Evolutionary conservation across 108 stramenopile species (phyloP), one percentile per base, ranked within the genome.

Genomic region (Fragilaria radians): DNA sequence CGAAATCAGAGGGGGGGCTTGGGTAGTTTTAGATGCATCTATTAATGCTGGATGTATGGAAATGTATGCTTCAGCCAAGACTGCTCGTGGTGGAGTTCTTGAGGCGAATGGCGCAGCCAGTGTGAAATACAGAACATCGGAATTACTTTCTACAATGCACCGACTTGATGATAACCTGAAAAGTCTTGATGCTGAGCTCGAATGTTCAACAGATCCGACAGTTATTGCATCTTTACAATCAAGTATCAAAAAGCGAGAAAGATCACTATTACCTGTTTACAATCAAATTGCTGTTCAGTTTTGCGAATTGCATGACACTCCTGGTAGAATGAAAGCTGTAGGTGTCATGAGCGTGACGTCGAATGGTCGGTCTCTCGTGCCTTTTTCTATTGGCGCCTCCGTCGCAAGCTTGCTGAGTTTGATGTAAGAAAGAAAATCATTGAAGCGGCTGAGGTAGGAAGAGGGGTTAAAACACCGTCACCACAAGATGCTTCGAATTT

Each of bases 21-120:
- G 98, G 98, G 99, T 99, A 50, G 99, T 99, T 4, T 89, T 99
- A 22, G 99, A 99, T 89, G 81, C 94, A 24, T 97, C 97, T 7
- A 98, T 99, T 80, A 98, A 99, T 74, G 69, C 93, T 5, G 70
- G 79, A 45, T 91, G 93, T 23, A 99, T 99, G 99, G 96, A 98
- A 78, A 96, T 98, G 96, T 98, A 98, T 76, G 95, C 95, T 24
- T 77, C 94, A 33, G 52, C 77, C 14, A 74, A 73, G 25, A 82
- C 65, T 24, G 93, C 95, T 3, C 77, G 95, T 24, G 97, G 98
- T 45, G 98, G 98, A 27, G 96, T 99, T 26, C 80, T 99, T 28
- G 99, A 99, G 68, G 95, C 99, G 1, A 94, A 96, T 57, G 99
- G 98, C 28, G 95, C 94, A 25, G 97, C 96, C 18, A 79, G 76